These are phyloP conservation scores for Tetracentron sinense DNA, from an alignment of 164 flowering plant species.

Conservation along the genomic window DNA sequence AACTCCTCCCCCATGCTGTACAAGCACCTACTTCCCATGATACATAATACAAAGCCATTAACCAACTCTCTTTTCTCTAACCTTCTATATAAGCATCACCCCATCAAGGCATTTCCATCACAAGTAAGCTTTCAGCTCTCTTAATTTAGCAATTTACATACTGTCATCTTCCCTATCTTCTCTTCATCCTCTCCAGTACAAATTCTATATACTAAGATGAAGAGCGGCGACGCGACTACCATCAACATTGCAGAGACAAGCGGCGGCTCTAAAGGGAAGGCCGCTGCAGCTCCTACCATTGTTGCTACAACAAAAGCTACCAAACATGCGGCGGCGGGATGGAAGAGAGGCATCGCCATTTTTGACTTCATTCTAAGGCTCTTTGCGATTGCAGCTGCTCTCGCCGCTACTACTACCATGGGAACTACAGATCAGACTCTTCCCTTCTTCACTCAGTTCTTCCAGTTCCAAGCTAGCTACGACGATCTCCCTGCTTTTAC, in stretches of 20 bases:
- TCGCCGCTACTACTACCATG: constrained; percentile 65
- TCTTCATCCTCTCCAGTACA: not conserved
- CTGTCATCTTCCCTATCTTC: not conserved
- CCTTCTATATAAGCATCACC: constrained; percentile 2
- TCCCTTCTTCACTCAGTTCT: constrained; percentile 85
- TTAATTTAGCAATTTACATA: not conserved
- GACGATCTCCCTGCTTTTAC: constrained; percentile 66
- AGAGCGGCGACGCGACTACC: constrained; percentile 30
- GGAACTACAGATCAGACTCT: constrained; percentile 72
- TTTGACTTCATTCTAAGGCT: constrained; percentile 67
- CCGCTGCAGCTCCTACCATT: constrained; percentile 15
- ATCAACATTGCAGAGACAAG: constrained; percentile 39
- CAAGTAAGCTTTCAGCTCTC: not conserved
- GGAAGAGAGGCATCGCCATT: constrained; percentile 53
- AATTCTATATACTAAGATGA: constrained; percentile 17
- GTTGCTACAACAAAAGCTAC: constrained; percentile 18
- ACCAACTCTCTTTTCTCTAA: not conserved
- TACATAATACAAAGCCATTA: not conserved
- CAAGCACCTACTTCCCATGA: constrained; percentile 8
- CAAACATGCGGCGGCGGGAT: constrained; percentile 24
- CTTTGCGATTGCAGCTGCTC: constrained; percentile 39
- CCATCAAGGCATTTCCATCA: constrained; percentile 6
- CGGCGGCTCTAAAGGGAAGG: constrained; percentile 40
- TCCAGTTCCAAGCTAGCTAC: constrained; percentile 74
- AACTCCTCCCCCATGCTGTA: constrained; percentile 18